Percentiles rank a stretch among this genome's conserved stretches.
These are phyloP conservation scores for Lablab purpureus DNA, from an alignment of 306 rosid species.

Conservation along the genomic window DNA sequence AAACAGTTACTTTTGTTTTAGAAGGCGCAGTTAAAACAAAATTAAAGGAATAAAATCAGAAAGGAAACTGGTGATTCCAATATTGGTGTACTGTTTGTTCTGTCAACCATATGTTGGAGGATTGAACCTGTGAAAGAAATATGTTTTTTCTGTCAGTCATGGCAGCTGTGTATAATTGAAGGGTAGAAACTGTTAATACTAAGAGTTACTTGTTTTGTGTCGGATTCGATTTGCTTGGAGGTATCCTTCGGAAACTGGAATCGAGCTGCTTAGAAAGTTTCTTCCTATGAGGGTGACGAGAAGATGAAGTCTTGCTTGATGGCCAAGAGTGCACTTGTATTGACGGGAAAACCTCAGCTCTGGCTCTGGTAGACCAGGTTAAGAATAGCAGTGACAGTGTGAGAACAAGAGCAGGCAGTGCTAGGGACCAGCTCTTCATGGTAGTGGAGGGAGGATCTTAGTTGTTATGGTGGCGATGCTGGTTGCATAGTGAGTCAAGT, in stretches of 20 bases:
- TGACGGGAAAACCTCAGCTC: constrained; percentile 46
- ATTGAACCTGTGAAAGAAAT: constrained; percentile 58
- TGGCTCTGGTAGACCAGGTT: constrained; percentile 42
- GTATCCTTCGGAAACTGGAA: constrained; percentile 65
- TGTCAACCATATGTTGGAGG: constrained; percentile 57
- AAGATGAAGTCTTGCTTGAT: constrained; percentile 48
- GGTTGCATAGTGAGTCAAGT: constrained; percentile 49
- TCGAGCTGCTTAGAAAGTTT: constrained; percentile 53
- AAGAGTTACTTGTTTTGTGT: constrained; percentile 71
- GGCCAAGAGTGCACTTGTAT: constrained; percentile 44
- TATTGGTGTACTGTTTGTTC: constrained; percentile 39
- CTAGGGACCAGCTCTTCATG: constrained; percentile 64
- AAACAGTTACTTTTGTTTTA: constrained; percentile 18
- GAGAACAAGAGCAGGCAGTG: constrained; percentile 60
- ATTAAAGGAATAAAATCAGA: constrained; percentile 32
- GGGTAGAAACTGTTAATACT: constrained; percentile 42
- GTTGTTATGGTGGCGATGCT: constrained; percentile 29
- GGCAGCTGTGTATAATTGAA: constrained; percentile 39
- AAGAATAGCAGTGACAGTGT: constrained; percentile 54
- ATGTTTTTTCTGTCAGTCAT: constrained; percentile 38
- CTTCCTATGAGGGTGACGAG: constrained; percentile 52
- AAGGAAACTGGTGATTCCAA: constrained; percentile 19
- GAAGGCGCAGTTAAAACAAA: constrained; percentile 7
- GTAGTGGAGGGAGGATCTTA: constrained; percentile 22
- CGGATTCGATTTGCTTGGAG: constrained; percentile 72